Percentiles rank a stretch among this genome's conserved stretches.
These are phyloP conservation scores for Mycena belliarum DNA, from an alignment of 768 basidiomycete genomes.

Conservation along the genomic window DNA sequence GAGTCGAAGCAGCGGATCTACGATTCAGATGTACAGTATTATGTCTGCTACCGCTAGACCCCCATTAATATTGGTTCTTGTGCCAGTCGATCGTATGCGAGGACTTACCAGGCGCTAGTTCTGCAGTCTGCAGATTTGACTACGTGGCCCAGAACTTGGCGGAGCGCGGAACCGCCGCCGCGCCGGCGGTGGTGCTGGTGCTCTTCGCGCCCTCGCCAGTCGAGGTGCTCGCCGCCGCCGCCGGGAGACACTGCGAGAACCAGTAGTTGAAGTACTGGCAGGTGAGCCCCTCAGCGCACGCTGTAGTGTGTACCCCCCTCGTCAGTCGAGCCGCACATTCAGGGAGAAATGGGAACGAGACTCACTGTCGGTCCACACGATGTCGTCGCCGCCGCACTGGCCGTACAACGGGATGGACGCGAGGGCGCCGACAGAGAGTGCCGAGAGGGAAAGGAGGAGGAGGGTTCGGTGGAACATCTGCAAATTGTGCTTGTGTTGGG, in stretches of 20 bases:
- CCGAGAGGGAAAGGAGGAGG: not conserved
- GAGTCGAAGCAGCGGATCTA: too few species aligned
- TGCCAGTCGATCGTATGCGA: too few species aligned
- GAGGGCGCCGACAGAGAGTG: not conserved
- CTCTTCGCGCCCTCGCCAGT: not conserved
- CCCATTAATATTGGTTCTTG: too few species aligned
- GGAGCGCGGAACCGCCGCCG: too few species aligned
- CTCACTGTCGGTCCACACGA: slow-evolving; percentile 11
- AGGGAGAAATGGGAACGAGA: not conserved
- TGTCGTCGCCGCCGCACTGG: slow-evolving; percentile 12
- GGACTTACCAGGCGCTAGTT: too few species aligned
- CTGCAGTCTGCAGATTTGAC: too few species aligned
- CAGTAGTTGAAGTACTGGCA: slow-evolving; percentile 44
- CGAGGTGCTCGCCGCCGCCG: not conserved
- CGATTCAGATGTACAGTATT: too few species aligned
- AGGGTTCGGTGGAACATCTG: not conserved
- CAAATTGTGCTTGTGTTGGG: not conserved
- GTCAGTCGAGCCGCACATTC: not conserved
- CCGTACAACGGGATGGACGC: slow-evolving; percentile 6
- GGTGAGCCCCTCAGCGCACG: slow-evolving; percentile 39
- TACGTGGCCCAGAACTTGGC: too few species aligned
- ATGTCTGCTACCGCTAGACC: too few species aligned
- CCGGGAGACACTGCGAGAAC: slow-evolving; percentile 11
- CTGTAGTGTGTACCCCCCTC: not conserved
- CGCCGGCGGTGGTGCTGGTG: not conserved